Conservation (phyloP, 176 grass and related monocot species). For the Aegilops tauschii region DNA sequence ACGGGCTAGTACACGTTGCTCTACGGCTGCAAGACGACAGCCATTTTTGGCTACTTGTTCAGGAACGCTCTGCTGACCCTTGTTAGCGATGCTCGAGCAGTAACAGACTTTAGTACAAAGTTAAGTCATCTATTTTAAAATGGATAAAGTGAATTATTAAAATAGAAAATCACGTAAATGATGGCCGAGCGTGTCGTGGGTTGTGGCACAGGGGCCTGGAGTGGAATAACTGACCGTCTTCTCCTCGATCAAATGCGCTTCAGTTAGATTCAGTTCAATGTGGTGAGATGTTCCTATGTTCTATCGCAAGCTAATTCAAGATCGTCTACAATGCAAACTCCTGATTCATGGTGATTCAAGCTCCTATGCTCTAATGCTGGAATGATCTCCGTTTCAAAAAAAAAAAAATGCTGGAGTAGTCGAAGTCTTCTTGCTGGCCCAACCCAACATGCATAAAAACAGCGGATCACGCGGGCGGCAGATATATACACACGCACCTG, state of each 20-base stretch:
- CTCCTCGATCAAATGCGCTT: neutral
- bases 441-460: neutral
- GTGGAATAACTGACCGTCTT: neutral
- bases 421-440: too few relatives aligned
- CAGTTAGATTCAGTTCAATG: neutral
- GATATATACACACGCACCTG: slow-evolving; percentile 45
- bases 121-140: too few relatives aligned
- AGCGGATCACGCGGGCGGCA: neutral
- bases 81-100: neutral
- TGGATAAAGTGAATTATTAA: too few relatives aligned
- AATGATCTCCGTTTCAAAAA: too few relatives aligned
- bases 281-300: neutral
- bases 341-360: neutral
- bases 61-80: neutral
- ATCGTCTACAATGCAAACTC: neutral
- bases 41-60: neutral
- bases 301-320: neutral
- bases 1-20: neutral
- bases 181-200: too few relatives aligned
- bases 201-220: too few relatives aligned
- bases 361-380: neutral
- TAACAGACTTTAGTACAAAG: too few relatives aligned
- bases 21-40: neutral
- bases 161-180: neutral
- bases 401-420: too few relatives aligned